Base-by-base conservation (phyloP, 352 stramenopile species). In the Paralagenidium karlingii region DNA sequence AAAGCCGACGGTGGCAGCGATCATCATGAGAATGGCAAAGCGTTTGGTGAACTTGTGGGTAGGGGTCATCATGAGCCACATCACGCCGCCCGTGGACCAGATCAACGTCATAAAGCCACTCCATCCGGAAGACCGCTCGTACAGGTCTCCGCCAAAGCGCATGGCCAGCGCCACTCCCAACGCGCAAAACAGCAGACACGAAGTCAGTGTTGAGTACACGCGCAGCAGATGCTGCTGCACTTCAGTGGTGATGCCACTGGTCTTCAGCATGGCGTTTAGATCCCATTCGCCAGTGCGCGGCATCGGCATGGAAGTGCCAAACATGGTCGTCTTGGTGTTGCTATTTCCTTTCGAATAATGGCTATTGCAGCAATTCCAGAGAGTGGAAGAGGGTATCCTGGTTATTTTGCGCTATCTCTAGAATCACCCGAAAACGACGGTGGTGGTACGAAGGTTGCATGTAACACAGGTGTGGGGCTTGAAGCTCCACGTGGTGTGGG, bases 201-300 rank as follows among this genome's bases (percentile, higher is more conserved):
- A 53, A 16, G 68, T 31, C 27, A 88, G 62, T 38, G 68, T 82
- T 43, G 70, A 53, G 56, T 88, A 88, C 30, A 88, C 74, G 32
- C 58, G 67, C 38, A 73, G 55, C 27, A 82, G 54, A 46, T 83
- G 68, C 49, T 68, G 63, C 51, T 82, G 67, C 28, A 82, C 67
- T 39, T 80, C 62, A 38, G 49, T 33, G 8, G 64, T 63, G 49
- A 83, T 82, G 53, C 67, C 68, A 50, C 62, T 82, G 41, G 55
- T 79, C 67, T 84, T 81, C 53, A 82, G 57, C 53, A 84, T 68
- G 40, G 59, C 55, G 28, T 42, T 40, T 43, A 82, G 59, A 52
- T 68, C 66, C 62, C 65, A 82, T 12, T 32, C n/a, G n/a, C n/a
- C n/a, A n/a, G n/a, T n/a, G n/a, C n/a, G n/a, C n/a, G n/a, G n/a